Conservation (phyloP, 768 basidiomycete genomes). For the Coprinopsis sp. region DNA sequence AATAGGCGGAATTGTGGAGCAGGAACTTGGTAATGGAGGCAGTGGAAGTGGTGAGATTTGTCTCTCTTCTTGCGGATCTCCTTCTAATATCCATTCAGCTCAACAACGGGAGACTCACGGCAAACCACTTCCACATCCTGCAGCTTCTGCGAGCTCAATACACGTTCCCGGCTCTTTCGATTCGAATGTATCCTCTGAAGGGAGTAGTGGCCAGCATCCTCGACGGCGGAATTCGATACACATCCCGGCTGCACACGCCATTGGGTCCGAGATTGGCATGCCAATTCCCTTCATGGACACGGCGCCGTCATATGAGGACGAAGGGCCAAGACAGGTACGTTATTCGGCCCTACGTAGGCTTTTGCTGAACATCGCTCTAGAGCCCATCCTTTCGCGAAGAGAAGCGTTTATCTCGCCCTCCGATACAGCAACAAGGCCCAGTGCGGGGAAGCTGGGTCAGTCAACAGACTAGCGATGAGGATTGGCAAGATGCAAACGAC, state of each 20-base stretch:
- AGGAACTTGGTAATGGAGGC: slow-evolving; percentile 24
- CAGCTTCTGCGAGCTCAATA: not conserved
- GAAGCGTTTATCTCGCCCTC: not conserved
- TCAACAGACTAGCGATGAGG: slow-evolving; percentile 2
- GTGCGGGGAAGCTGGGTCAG: slow-evolving; percentile 4
- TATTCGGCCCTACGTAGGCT: no score
- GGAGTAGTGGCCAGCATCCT: not conserved
- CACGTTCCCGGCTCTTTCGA: not conserved
- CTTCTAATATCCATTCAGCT: no score
- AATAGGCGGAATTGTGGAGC: slow-evolving; percentile 41
- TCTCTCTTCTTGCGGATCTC: no score
- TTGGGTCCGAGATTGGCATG: slow-evolving; percentile 30
- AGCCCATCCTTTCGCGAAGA: not conserved
- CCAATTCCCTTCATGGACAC: slow-evolving; percentile 18
- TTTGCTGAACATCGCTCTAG: no score
- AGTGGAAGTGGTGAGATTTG: slow-evolving; percentile 7
- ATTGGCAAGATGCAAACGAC: slow-evolving; percentile 9
- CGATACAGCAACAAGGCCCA: not conserved
- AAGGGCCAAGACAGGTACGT: not conserved
- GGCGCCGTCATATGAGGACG: slow-evolving; percentile 7
- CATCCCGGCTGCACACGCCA: slow-evolving; percentile 53
- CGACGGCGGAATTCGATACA: slow-evolving; percentile 13
- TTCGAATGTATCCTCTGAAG: slow-evolving; percentile 3
- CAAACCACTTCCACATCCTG: not conserved
- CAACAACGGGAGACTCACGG: no score